A percentile compares a stretch with the other conserved stretches of the same genome.
Conservation (phyloP, 2,329 filamentous ascomycete genomes). For the Aspergillus felis region DNA sequence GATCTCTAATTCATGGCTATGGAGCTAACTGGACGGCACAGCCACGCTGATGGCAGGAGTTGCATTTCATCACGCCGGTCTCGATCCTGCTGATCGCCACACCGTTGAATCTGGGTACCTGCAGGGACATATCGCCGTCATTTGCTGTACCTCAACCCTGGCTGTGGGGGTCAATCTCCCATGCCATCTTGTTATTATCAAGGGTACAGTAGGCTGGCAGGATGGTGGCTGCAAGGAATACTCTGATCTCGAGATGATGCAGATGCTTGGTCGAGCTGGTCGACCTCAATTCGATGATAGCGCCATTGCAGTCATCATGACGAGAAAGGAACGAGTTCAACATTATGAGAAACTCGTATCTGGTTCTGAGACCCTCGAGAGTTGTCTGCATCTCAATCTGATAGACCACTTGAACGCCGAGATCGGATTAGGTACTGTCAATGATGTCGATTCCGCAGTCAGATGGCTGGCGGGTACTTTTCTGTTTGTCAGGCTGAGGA, state of each 20-base stretch:
- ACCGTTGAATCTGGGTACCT: slow-evolving; percentile 66
- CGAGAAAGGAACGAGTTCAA: slow-evolving; percentile 58
- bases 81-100: slow-evolving; percentile 61
- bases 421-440: slow-evolving; percentile 70
- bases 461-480: slow-evolving; percentile 76
- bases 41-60: slow-evolving; percentile 57
- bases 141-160: slow-evolving; percentile 83
- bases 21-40: slow-evolving; percentile 18
- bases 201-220: slow-evolving; percentile 68
- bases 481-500: slow-evolving; percentile 67
- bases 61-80: slow-evolving; percentile 77
- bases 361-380: slow-evolving; percentile 71
- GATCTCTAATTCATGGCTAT: not conserved
- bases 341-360: slow-evolving; percentile 71
- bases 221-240: slow-evolving; percentile 64
- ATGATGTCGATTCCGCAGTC: slow-evolving; percentile 60
- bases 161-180: slow-evolving; percentile 81
- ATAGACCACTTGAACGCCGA: slow-evolving; percentile 84
- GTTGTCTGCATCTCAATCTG: slow-evolving; percentile 71
- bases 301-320: slow-evolving; percentile 76
- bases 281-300: slow-evolving; percentile 77
- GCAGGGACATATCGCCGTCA: slow-evolving; percentile 68
- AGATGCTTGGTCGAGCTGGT: slow-evolving; percentile 83
- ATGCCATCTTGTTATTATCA: slow-evolving; percentile 77
- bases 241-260: slow-evolving; percentile 79